phyloP scores from a whole-genome alignment of 2,329 filamentous ascomycete genomes.

The Arthrocladium fulminans region DNA sequence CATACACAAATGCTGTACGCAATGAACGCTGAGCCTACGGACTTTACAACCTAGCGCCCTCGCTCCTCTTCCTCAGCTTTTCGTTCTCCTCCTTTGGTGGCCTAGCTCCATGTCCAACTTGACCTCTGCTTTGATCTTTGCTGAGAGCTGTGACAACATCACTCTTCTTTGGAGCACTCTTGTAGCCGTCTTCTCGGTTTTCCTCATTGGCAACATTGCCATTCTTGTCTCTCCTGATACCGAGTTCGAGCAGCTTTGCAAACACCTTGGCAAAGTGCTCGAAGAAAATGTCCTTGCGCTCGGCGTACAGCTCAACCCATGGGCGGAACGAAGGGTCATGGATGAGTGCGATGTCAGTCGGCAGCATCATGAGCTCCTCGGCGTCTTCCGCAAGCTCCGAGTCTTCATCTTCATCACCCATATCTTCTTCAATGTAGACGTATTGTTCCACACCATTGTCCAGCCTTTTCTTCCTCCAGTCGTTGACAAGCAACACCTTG shows the following conservation, averaged over 20 bases:
- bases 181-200: constrained; percentile 49
- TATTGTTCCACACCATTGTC: constrained; percentile 79
- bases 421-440: constrained; percentile 59
- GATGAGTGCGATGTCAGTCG: constrained; percentile 77
- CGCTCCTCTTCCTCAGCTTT: not conserved
- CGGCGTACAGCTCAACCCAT: constrained; percentile 78
- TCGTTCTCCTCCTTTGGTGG: constrained; percentile 12
- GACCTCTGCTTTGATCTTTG: constrained; percentile 9
- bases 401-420: not conserved
- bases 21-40: too few relatives aligned
- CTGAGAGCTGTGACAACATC: constrained; percentile 23
- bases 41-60: constrained; percentile 1
- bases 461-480: constrained; percentile 85
- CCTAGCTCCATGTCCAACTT: constrained; percentile 12
- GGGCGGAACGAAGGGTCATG: constrained; percentile 79
- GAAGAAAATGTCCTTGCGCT: constrained; percentile 87
- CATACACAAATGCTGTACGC: too few relatives aligned
- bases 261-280: constrained; percentile 77
- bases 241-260: constrained; percentile 66
- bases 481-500: constrained; percentile 80
- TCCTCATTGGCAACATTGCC: constrained; percentile 49
- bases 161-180: constrained; percentile 50
- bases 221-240: constrained; percentile 14
- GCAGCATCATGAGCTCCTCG: constrained; percentile 94
- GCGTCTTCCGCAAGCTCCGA: constrained; percentile 31